Evolutionary conservation across 805 yeast genomes (phyloP), one percentile per base, ranked within the genome.

Genomic region (Brettanomyces custersianus): DNA sequence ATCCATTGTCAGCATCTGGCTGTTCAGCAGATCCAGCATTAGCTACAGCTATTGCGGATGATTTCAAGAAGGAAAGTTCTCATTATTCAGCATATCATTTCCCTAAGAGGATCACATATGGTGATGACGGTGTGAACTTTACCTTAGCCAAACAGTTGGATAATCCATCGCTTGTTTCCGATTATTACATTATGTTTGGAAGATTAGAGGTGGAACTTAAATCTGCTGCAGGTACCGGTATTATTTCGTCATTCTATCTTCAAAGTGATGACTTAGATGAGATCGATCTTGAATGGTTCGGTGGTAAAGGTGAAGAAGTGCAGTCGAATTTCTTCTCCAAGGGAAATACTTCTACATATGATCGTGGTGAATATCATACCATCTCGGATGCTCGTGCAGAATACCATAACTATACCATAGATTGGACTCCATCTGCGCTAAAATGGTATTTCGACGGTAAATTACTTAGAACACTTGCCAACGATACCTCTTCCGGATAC

Each of bases 151-250:
- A 77, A 44, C 65, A 79, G 46, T 77, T 65, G 40, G 92, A 85
- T 53, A 81, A 83, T 52, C 96, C 96, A 4, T 70, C 87, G 5
- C 59, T 86, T 37, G 69, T 67, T 45, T 84, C 95, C 4, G 70
- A 79, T 43, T 85, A 81, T 55, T 85, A 85, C 61, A 73, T 88
- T 47, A 83, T 87, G 92, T 88, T 78, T 57, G 96, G 96, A 40
- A 76, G 76, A 44, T 73, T 86, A 21, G 94, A 83, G 55, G 86
- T 76, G 5, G 66, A 65, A 2, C 55, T 82, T 41, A 69, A 78
- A 54, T 82, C 88, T 13, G 88, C 94, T 4, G 62, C 70, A 12
- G 96, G 95, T 19, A 59, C 57, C 15, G 96, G 96, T 42, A 68
- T 88, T 28, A 74, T 86, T 11, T 80, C 95, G 0, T 78, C 92